Evolutionary conservation across 176 grass and related monocot species (phyloP).

Genomic region (Chloris gayana): DNA sequence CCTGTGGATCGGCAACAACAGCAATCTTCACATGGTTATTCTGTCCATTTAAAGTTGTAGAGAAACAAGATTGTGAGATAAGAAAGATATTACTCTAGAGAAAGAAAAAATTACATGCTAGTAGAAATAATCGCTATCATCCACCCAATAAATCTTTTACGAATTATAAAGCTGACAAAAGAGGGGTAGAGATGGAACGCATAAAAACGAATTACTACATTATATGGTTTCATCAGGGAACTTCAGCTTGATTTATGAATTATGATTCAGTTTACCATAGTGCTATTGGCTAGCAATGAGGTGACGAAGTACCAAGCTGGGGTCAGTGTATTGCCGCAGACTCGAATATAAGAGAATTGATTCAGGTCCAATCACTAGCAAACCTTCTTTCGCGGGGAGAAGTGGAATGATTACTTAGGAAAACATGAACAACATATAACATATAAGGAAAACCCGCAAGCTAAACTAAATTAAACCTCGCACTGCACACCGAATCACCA

Average conservation of each 20-base stretch:
- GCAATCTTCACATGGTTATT: constrained; percentile 71
- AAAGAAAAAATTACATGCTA: not conserved
- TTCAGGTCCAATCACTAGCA: not conserved
- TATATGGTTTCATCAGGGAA: not conserved
- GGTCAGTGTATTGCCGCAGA: not conserved
- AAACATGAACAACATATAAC: not conserved
- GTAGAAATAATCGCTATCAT: not conserved
- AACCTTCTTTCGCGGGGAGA: not conserved
- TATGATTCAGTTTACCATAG: not conserved
- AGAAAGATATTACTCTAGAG: not conserved
- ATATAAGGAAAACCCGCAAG: not conserved
- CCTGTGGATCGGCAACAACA: constrained; percentile 93
- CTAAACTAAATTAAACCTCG: not conserved
- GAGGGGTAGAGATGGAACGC: not conserved
- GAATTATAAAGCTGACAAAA: not conserved
- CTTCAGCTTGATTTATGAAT: constrained; percentile 17
- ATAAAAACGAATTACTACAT: not conserved
- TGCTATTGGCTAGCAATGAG: not conserved
- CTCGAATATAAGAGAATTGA: not conserved
- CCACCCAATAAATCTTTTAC: not conserved
- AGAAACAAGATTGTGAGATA: constrained; percentile 14
- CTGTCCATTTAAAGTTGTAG: constrained; percentile 41
- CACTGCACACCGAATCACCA: not conserved
- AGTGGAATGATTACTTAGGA: not conserved
- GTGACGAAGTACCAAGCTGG: not conserved